phyloP scores from a whole-genome alignment of 2,329 filamentous ascomycete species.

The Aotearoamyces nothofagi region DNA sequence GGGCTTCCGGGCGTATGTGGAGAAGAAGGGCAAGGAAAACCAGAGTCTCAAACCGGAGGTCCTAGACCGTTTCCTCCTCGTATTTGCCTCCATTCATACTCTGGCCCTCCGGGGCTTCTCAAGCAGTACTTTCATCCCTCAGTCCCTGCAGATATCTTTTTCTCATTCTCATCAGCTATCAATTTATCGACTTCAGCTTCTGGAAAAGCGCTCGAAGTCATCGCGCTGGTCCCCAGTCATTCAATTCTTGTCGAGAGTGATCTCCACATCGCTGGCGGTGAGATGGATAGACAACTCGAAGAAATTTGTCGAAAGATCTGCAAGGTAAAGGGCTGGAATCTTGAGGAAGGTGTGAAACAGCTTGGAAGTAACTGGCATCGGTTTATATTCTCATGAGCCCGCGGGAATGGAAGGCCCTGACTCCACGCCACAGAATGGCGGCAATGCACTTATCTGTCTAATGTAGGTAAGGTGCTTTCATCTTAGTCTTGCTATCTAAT shows the following conservation, averaged over 20 bases:
- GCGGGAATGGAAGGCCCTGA: no score
- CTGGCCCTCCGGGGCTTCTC: slow-evolving; percentile 58
- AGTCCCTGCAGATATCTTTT: slow-evolving; percentile 65
- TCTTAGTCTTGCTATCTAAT: no score
- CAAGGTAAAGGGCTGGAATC: slow-evolving; percentile 57
- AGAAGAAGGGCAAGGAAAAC: slow-evolving; percentile 20
- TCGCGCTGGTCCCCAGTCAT: slow-evolving; percentile 62
- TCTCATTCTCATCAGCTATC: slow-evolving; percentile 75
- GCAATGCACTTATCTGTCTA: no score
- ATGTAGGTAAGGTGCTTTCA: no score
- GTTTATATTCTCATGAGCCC: slow-evolving; percentile 34
- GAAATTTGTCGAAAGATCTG: slow-evolving; percentile 66
- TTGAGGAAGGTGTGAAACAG: slow-evolving; percentile 53
- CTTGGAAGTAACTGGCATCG: slow-evolving; percentile 62
- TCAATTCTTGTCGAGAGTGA: slow-evolving; percentile 82
- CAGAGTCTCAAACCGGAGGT: slow-evolving; percentile 18
- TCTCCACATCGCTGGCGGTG: slow-evolving; percentile 63
- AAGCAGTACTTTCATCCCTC: slow-evolving; percentile 61
- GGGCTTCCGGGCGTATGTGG: slow-evolving; percentile 10
- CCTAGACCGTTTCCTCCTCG: slow-evolving; percentile 64
- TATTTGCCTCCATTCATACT: slow-evolving; percentile 90
- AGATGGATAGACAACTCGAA: slow-evolving; percentile 67
- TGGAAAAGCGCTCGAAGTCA: slow-evolving; percentile 36
- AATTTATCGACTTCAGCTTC: slow-evolving; percentile 48
- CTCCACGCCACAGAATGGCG: no score